A percentile compares a stretch with the other conserved stretches of the same genome.
Evolutionary conservation across 345 rosid species (phyloP).

Genomic region (Eucalyptus rudis): DNA sequence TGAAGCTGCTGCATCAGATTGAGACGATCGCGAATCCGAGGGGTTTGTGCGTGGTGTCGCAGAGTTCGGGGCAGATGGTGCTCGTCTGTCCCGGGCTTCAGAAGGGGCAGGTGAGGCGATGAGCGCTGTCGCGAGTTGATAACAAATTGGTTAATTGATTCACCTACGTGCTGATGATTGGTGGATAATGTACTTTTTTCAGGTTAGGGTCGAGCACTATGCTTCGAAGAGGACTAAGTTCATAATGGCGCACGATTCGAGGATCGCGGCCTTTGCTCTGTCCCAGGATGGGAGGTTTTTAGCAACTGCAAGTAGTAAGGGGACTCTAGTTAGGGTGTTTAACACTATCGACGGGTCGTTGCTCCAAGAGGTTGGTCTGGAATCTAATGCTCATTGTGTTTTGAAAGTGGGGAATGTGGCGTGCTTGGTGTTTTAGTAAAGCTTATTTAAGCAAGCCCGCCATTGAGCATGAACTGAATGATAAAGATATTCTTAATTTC

Average conservation of each 20-base stretch:
- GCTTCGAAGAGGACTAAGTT: conserved; percentile 22
- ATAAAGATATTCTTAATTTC: not conserved
- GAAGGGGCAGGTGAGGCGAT: conserved; percentile 18
- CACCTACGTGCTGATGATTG: not conserved
- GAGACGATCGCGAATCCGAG: conserved; percentile 25
- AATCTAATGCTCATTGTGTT: not conserved
- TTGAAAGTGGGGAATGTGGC: not conserved
- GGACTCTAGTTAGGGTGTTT: conserved; percentile 36
- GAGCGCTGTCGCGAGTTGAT: not conserved
- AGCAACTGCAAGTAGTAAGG: conserved; percentile 40
- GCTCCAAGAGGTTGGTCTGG: conserved; percentile 29
- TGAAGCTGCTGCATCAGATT: conserved; percentile 20
- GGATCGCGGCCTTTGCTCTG: conserved; percentile 15
- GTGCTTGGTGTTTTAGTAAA: not conserved
- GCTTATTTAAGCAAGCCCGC: not conserved
- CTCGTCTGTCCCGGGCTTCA: conserved; percentile 25
- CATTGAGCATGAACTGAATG: not conserved
- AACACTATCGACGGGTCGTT: conserved; percentile 24
- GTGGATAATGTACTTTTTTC: not conserved
- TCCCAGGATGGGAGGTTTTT: conserved; percentile 26
- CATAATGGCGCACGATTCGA: conserved; percentile 29
- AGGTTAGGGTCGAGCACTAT: conserved; percentile 27
- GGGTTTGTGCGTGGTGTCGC: conserved; percentile 35
- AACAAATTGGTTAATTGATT: not conserved
- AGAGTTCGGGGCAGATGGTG: conserved; percentile 15